Conservation (phyloP, 163 green algal species). For the Scenedesmus sp. region DNA sequence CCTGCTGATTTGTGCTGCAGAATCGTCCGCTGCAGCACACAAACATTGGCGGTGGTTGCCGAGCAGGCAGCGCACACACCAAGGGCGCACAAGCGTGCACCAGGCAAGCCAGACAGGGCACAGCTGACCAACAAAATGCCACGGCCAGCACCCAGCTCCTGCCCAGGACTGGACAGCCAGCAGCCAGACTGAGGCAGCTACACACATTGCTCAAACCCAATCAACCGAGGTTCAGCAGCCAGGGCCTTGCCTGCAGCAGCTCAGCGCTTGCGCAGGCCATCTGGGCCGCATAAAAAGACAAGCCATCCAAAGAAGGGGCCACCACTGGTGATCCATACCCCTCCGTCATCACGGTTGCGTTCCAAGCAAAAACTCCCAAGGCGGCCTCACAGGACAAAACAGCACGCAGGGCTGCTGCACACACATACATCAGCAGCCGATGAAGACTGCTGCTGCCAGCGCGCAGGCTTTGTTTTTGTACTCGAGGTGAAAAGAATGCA, state of each 20-base stretch:
- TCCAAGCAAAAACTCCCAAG: not conserved
- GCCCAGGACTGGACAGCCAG: no score
- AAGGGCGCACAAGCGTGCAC: not conserved
- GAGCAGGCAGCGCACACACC: not conserved
- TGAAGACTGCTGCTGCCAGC: not conserved
- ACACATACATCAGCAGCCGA: not conserved
- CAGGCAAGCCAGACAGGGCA: not conserved
- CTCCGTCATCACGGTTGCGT: not conserved
- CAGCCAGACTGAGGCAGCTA: not conserved
- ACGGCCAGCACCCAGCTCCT: no score
- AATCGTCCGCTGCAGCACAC: not conserved
- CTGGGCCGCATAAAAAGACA: not conserved
- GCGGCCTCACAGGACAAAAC: not conserved
- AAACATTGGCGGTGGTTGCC: not conserved
- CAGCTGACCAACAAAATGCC: no score
- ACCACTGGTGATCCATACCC: not conserved
- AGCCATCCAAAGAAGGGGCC: not conserved
- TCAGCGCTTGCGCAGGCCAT: not conserved
- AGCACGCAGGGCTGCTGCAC: slow-evolving; percentile 2
- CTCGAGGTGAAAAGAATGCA: not conserved
- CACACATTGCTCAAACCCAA: not conserved
- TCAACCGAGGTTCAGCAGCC: not conserved
- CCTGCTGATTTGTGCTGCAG: not conserved
- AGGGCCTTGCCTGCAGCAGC: not conserved
- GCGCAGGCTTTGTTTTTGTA: not conserved